These are phyloP conservation scores for Lactarius akahatsu DNA, from an alignment of 768 basidiomycete genomes.

Conservation along the genomic window DNA sequence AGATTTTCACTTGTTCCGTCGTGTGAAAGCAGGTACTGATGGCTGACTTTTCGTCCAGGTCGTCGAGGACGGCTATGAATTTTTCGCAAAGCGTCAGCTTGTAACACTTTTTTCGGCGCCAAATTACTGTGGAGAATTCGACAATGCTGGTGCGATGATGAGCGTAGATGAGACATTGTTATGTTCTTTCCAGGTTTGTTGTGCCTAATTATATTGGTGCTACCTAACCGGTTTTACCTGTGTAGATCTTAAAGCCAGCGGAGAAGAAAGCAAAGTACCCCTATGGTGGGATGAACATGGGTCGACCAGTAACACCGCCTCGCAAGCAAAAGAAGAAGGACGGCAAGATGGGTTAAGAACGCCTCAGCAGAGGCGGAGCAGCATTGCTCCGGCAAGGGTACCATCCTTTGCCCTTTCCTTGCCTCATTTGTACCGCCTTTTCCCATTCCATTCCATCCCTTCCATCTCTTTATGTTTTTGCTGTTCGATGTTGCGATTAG, in stretches of 20 bases:
- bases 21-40: background rate
- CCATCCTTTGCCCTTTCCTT: slow-evolving; percentile 9
- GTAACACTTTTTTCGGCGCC: slow-evolving; percentile 98
- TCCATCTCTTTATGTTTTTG: slow-evolving; percentile 25
- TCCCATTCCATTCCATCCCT: slow-evolving; percentile 19
- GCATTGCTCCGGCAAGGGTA: slow-evolving; percentile 11
- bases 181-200: slow-evolving; percentile 91
- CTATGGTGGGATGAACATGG: slow-evolving; percentile 83
- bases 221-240: slow-evolving; percentile 9
- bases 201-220: slow-evolving; percentile 1
- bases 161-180: slow-evolving; percentile 96
- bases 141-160: slow-evolving; percentile 99
- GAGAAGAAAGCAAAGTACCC: slow-evolving; percentile 98
- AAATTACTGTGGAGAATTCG: slow-evolving; percentile 94
- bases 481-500: slow-evolving; percentile 28
- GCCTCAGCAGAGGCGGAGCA: slow-evolving; percentile 16
- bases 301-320: slow-evolving; percentile 89
- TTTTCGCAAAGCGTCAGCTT: slow-evolving; percentile 95
- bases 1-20: slow-evolving; percentile 1
- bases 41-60: slow-evolving; percentile 51
- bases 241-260: slow-evolving; percentile 94
- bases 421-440: slow-evolving; percentile 27
- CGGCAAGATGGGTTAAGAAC: slow-evolving; percentile 54
- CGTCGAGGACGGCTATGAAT: slow-evolving; percentile 98
- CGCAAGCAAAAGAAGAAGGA: slow-evolving; percentile 98